Conservation (phyloP, 2,329 filamentous ascomycete species). For the Akanthomyces lecanii region DNA sequence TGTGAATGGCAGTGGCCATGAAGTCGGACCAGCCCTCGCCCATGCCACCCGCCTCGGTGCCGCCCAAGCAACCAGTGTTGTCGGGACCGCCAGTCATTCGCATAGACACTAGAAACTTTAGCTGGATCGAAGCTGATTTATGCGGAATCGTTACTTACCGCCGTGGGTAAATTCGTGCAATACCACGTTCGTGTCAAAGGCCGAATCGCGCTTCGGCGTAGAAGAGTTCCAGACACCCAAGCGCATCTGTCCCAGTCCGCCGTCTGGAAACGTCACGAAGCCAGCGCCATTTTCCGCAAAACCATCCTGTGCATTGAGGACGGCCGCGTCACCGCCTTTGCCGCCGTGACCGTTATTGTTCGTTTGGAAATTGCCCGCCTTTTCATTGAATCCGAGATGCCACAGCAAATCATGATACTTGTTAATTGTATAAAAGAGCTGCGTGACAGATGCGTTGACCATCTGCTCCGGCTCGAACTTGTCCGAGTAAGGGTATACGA, state of each 20-base stretch:
- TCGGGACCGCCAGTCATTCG: slow-evolving; percentile 55
- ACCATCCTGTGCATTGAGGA: slow-evolving; percentile 55
- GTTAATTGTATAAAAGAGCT: slow-evolving; percentile 59
- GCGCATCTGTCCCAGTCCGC: slow-evolving; percentile 48
- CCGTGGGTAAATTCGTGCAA: slow-evolving; percentile 58
- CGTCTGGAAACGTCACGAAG: slow-evolving; percentile 52
- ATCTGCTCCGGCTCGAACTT: slow-evolving; percentile 38
- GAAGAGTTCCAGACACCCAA: slow-evolving; percentile 49
- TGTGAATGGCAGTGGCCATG: slow-evolving; percentile 46
- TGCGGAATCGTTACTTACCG: slow-evolving; percentile 25
- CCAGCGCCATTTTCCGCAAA: slow-evolving; percentile 53
- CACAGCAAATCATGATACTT: slow-evolving; percentile 57
- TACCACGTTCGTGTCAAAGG: slow-evolving; percentile 57
- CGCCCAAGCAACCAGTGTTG: slow-evolving; percentile 45
- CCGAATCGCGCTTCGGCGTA: slow-evolving; percentile 46
- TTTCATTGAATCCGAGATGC: slow-evolving; percentile 53
- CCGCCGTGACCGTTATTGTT: slow-evolving; percentile 55
- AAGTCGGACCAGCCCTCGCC: slow-evolving; percentile 57
- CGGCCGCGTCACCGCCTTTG: slow-evolving; percentile 46
- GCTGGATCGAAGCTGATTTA: not conserved
- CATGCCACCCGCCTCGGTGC: slow-evolving; percentile 51
- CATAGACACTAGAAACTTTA: slow-evolving; percentile 42
- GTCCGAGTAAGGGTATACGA: slow-evolving; percentile 42
- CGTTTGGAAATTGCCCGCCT: slow-evolving; percentile 55
- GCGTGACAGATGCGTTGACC: slow-evolving; percentile 50